Evolutionary conservation across 768 basidiomycete genomes (phyloP), one percentile per base, ranked within the genome.

Genomic region (Rhodotorula graminis): DNA sequence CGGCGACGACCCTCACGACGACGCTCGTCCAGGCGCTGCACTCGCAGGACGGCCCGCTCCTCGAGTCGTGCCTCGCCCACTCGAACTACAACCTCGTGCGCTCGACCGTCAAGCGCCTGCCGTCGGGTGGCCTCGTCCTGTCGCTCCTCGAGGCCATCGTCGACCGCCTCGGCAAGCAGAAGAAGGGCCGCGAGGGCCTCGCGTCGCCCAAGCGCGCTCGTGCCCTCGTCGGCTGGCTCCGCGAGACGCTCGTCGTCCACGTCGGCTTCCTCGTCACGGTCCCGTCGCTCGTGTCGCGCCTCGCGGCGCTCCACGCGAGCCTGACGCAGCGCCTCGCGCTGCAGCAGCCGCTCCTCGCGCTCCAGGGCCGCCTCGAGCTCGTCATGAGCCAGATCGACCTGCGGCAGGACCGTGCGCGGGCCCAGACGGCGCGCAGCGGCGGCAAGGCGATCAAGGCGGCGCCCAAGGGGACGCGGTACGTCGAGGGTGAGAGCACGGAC

Each of bases 201-300:
- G 87, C 84, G 8, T 89, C 86, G 65, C 87, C 88, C 85, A 90
- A 89, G 80, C 89, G 90, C 8, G 86, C 90, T 5, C 89, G 89
- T 78, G 87, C 88, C 57, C 84, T 92, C 69, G 85, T 89, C 64
- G 85, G 81, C 65, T 97, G 89, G 93, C 84, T 90, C 73, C 89
- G 88, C 81, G 88, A 88, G 15, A 90, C 92, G 10, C 83, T 99
- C 65, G 85, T 89, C 23, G 85, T 92, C 23, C 93, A 97, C 80
- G 90, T 92, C 60, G 90, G 90, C 0, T 89, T 97, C 81, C 85
- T 99, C 65, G 91, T 97, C 89, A 95, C 94, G 93, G 90, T 97
- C 82, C 95, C 95, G 11, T 92, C 94, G 75, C 85, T 99, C 23
- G 91, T 97, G 31, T 86, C 89, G 49, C 88, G 91, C 47, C 86